Conservation (phyloP, 768 basidiomycete species). For the Phylloporus sp. region DNA sequence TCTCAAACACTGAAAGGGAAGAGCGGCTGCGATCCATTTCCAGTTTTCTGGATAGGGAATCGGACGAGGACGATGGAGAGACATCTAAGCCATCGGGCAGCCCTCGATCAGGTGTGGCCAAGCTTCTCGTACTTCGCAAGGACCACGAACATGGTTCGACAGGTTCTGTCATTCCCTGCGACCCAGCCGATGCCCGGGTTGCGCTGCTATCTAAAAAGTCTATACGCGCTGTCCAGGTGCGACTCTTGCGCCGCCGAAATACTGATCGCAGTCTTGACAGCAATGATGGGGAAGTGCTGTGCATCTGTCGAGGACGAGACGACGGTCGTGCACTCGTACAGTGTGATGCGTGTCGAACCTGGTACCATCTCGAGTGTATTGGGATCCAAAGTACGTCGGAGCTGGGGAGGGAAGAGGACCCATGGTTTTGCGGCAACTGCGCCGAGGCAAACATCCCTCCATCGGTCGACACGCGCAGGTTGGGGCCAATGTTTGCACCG, state of each 20-base stretch:
- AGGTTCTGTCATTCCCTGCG: slow-evolving; percentile 46
- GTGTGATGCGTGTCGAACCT: slow-evolving; percentile 74
- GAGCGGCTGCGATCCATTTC: slow-evolving; percentile 65
- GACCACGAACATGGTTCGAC: slow-evolving; percentile 12
- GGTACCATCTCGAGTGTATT: slow-evolving; percentile 82
- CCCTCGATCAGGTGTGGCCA: slow-evolving; percentile 44
- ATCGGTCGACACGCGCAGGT: slow-evolving; percentile 26
- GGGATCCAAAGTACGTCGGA: slow-evolving; percentile 62
- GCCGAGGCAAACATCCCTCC: slow-evolving; percentile 44
- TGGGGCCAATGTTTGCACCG: slow-evolving; percentile 68
- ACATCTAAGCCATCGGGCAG: slow-evolving; percentile 16
- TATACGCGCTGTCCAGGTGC: slow-evolving; percentile 56
- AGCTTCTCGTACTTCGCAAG: slow-evolving; percentile 45
- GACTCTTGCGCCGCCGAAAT: slow-evolving; percentile 40
- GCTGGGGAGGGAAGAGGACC: slow-evolving; percentile 72
- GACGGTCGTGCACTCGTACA: slow-evolving; percentile 78
- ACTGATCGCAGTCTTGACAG: slow-evolving; percentile 33
- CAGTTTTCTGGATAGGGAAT: slow-evolving; percentile 68
- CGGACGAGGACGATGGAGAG: slow-evolving; percentile 48
- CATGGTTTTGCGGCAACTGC: slow-evolving; percentile 68
- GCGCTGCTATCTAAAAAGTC: slow-evolving; percentile 72
- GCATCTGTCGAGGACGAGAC: slow-evolving; percentile 63
- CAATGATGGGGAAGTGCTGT: slow-evolving; percentile 51
- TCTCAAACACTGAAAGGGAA: slow-evolving; percentile 51
- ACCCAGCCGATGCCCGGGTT: slow-evolving; percentile 73